Percentiles rank a stretch among this genome's conserved stretches.
phyloP scores from a whole-genome alignment of 1,284 basidiomycete species.

The Pulveroboletus sp. region DNA sequence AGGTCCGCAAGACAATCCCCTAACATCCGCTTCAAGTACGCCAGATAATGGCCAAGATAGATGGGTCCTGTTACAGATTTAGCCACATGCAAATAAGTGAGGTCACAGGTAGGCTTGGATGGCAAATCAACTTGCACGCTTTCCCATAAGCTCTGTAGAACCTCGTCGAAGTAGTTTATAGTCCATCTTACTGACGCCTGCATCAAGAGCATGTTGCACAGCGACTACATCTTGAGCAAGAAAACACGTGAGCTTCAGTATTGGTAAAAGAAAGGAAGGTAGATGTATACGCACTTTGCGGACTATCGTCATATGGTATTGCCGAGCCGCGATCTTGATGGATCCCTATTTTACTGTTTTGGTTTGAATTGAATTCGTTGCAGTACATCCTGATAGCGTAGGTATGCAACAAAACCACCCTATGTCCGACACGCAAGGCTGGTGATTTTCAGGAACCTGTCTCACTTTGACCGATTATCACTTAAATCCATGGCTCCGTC shows the following conservation, averaged over 20 bases:
- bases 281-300: slow-evolving; percentile 51
- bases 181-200: slow-evolving; percentile 55
- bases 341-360: slow-evolving; percentile 69
- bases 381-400: slow-evolving; percentile 65
- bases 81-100: neutral
- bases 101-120: neutral
- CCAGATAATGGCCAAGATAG: slow-evolving; percentile 72
- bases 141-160: slow-evolving; percentile 19
- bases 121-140: slow-evolving; percentile 57
- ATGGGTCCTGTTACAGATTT: slow-evolving; percentile 55
- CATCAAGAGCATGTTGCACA: slow-evolving; percentile 64
- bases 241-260: neutral
- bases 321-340: slow-evolving; percentile 75
- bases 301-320: slow-evolving; percentile 65
- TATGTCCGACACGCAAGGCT: slow-evolving; percentile 62
- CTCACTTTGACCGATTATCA: slow-evolving; percentile 13
- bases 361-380: slow-evolving; percentile 54
- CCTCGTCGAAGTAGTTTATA: neutral
- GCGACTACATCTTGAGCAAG: slow-evolving; percentile 55
- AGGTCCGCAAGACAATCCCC: slow-evolving; percentile 68
- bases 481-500: slow-evolving; percentile 74
- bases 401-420: slow-evolving; percentile 69
- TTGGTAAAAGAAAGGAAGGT: neutral
- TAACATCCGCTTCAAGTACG: slow-evolving; percentile 58
- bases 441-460: neutral